A percentile compares a stretch with the other conserved stretches of the same genome.
These are phyloP conservation scores for Daldinia vernicosa DNA, from an alignment of 495 filamentous ascomycete species.

Conservation along the genomic window DNA sequence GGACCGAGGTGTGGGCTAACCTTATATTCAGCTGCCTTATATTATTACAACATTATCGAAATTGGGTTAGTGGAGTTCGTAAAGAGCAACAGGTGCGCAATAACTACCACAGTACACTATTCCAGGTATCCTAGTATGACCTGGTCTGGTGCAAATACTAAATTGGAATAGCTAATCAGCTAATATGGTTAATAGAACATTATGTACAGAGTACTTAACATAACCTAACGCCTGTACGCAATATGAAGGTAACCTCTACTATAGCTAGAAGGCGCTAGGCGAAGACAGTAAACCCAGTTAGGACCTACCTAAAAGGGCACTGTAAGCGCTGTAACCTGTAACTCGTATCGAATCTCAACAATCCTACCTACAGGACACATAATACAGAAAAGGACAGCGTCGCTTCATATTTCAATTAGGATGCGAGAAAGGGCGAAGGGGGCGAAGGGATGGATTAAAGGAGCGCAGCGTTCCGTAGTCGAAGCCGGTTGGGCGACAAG, in stretches of 20 bases:
- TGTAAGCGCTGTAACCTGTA: constrained; percentile 22
- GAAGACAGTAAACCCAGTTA: constrained; percentile 14
- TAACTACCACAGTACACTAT: neutral
- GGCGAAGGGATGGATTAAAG: constrained; percentile 11
- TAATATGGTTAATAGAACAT: neutral
- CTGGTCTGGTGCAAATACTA: constrained; percentile 19
- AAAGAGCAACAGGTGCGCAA: constrained; percentile 14
- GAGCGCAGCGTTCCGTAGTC: constrained; percentile 9
- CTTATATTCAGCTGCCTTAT: constrained; percentile 41
- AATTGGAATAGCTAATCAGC: constrained; percentile 37
- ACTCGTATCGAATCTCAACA: neutral
- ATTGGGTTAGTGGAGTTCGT: constrained; percentile 26
- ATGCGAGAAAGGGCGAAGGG: constrained; percentile 13
- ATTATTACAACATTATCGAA: constrained; percentile 16
- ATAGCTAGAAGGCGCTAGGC: constrained; percentile 9
- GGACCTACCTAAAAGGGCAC: constrained; percentile 36
- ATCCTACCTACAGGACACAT: constrained; percentile 31
- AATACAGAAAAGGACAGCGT: constrained; percentile 6
- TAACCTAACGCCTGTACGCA: too few species aligned
- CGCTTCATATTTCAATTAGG: constrained; percentile 1
- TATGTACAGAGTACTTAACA: neutral
- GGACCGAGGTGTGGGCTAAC: constrained; percentile 24
- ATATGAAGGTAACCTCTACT: neutral
- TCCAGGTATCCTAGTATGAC: constrained; percentile 8
- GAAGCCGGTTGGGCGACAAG: constrained; percentile 14